These are phyloP conservation scores for Myxozyma neglecta DNA, from an alignment of 805 yeast genomes.

Conservation along the genomic window DNA sequence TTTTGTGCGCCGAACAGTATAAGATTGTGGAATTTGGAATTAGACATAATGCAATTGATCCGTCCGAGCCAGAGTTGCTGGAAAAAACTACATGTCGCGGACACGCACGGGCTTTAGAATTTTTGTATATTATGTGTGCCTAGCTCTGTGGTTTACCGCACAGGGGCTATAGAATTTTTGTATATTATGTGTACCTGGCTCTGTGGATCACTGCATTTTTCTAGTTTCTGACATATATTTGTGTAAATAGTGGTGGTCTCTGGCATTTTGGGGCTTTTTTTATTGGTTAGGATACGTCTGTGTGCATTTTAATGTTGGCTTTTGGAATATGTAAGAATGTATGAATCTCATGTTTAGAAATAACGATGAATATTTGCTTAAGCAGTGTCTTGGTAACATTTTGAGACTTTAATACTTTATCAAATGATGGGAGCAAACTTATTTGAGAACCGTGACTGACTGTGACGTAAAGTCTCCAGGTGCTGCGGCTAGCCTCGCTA, in stretches of 20 bases:
- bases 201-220: too few species aligned
- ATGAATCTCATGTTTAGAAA: too few species aligned
- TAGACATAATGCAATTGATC: neutral
- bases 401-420: too few species aligned
- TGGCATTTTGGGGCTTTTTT: too few species aligned
- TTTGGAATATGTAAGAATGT: too few species aligned
- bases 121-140: constrained; percentile 10
- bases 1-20: constrained; percentile 14
- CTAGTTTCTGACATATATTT: too few species aligned
- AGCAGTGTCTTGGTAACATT: too few species aligned
- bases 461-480: neutral
- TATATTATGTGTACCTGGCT: neutral
- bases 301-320: too few species aligned
- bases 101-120: constrained; percentile 15
- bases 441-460: neutral
- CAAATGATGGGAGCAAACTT: neutral
- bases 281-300: too few species aligned
- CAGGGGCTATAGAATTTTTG: too few species aligned
- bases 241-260: too few species aligned
- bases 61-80: constrained; percentile 17
- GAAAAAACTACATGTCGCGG: constrained; percentile 20
- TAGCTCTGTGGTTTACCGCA: neutral
- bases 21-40: constrained; percentile 12
- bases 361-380: too few species aligned
- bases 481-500: neutral